phyloP scores from a whole-genome alignment of 1,284 basidiomycete genomes.

The Salmacisia buchloeana region DNA sequence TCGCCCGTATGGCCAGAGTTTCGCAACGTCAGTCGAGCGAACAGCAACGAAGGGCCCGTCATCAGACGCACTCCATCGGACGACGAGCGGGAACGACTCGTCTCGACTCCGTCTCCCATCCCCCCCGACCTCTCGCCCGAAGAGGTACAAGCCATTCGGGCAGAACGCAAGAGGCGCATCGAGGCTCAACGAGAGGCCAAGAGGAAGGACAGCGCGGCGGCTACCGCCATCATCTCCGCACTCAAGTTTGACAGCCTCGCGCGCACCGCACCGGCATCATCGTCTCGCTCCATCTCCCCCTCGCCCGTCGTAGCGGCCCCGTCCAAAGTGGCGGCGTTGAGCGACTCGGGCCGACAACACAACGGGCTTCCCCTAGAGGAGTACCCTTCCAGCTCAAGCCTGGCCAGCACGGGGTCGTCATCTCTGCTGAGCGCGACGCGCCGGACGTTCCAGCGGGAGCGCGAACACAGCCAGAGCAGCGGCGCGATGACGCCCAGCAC shows the following conservation, averaged over 20 bases:
- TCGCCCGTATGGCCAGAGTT: background rate
- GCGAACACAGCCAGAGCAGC: background rate
- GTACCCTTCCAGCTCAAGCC: background rate
- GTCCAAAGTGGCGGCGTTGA: background rate
- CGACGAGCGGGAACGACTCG: background rate
- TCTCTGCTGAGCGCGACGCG: background rate
- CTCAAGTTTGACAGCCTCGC: constrained; percentile 5
- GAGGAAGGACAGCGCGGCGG: background rate
- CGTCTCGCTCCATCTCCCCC: background rate
- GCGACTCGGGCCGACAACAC: background rate
- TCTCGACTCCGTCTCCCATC: constrained; percentile 2
- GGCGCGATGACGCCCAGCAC: background rate
- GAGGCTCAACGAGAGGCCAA: constrained; percentile 1
- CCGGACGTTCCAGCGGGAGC: background rate
- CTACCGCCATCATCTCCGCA: constrained; percentile 1
- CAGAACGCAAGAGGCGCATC: background rate
- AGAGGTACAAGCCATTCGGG: background rate
- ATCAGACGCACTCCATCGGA: background rate
- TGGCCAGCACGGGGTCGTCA: background rate
- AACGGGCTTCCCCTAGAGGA: background rate
- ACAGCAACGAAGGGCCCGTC: background rate
- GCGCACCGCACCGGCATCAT: background rate
- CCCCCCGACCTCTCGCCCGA: background rate
- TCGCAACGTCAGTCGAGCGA: background rate
- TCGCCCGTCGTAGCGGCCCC: background rate